Evolutionary conservation across 805 yeast genomes (phyloP), one percentile per base, ranked within the genome.

Genomic region (Candida khao-thaluensis): DNA sequence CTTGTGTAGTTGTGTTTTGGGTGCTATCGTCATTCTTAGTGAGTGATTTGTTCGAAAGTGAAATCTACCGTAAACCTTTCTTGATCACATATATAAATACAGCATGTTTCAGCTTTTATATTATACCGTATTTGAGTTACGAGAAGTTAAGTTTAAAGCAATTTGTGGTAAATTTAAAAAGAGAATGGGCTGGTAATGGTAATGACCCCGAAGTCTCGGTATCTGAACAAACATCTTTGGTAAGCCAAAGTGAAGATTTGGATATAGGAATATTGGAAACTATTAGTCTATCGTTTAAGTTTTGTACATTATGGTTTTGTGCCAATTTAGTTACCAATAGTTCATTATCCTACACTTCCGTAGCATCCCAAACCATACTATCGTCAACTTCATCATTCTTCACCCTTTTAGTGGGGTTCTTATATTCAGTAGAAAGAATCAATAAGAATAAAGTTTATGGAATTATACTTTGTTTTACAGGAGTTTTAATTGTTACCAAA

Each of bases 311-410:
- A 30, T 93, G 99, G 99, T 93, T 87, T 56, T 44, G 81, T 12
- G 95, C 98, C 2, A 93, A 93, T 59, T 71, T 90, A 47, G 82
- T 86, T 40, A 88, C 93, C 22, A 93, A 93, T 61, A 87, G 95
- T 0, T 81, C 95, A 15, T 69, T 93, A 37, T 75, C 84, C 17
- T 93, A 83, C 60, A 93, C 99, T 0, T 81, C 90, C 9, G 99
- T 93, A 15, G 95, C 95, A 2, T 83, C 93, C 10, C 97, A 95
- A 53, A 93, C 98, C 2, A 91, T 93, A 17, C 64, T 93, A 27
- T 85, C 96, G 12, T 85, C 96, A 25, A 90, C 98, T 0, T 83
- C 95, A 4, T 85, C 96, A 6, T 89, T 93, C 57, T 93, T 93
- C 76, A 93, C 99, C 0, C 71, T 93, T 27, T 50, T 90, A 1